Evolutionary conservation across 2,329 filamentous ascomycete species (phyloP).

Genomic region (Neopestalotiopsis rosae): DNA sequence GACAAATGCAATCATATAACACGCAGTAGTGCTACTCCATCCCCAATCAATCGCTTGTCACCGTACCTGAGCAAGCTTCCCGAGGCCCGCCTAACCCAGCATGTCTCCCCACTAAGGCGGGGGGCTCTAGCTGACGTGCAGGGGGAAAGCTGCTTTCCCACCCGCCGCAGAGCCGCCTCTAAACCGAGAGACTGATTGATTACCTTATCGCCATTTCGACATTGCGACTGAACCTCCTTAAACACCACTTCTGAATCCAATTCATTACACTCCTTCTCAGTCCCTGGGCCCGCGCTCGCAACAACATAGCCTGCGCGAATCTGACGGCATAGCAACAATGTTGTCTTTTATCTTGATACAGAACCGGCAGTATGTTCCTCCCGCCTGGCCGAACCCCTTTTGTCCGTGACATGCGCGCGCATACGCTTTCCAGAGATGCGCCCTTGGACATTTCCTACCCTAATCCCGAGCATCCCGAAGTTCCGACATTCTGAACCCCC

Average conservation of each 20-base stretch:
- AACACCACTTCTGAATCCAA: not conserved
- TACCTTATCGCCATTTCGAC: not conserved
- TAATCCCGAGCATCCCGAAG: not conserved
- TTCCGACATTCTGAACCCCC: not conserved
- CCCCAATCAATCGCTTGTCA: not conserved
- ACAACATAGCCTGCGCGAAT: not conserved
- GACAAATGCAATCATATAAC: no score
- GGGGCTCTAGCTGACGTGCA: no score
- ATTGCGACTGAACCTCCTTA: not conserved
- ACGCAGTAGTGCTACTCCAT: not conserved
- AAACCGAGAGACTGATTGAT: no score
- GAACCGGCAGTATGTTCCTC: constrained; percentile 44
- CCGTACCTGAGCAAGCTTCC: not conserved
- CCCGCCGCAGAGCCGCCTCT: no score
- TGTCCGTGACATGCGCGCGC: not conserved
- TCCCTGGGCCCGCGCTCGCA: not conserved
- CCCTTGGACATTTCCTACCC: not conserved
- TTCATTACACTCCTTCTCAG: not conserved
- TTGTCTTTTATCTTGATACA: constrained; percentile 49
- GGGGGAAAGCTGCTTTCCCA: no score
- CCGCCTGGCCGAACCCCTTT: no score
- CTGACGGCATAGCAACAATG: constrained; percentile 32
- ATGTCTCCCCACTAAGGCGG: no score
- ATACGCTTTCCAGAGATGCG: not conserved
- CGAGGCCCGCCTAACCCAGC: no score